A percentile compares a stretch with the other conserved stretches of the same genome.
These are phyloP conservation scores for Glaciozyma martinii DNA, from an alignment of 768 basidiomycete genomes.

Conservation along the genomic window DNA sequence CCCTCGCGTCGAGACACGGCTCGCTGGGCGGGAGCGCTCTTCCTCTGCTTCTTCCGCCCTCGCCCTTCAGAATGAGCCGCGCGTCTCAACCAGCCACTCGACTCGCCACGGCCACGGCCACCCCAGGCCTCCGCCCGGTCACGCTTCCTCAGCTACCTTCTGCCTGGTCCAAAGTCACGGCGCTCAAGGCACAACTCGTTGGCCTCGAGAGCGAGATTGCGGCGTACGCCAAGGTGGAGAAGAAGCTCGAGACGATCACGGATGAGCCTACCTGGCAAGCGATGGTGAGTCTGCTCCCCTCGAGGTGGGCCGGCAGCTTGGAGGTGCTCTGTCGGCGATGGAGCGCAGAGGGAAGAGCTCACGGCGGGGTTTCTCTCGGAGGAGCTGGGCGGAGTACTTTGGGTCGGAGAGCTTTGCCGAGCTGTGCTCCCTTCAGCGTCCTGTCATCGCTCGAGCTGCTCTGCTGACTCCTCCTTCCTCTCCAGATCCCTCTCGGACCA, in stretches of 20 bases:
- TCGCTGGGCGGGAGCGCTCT: too few species aligned
- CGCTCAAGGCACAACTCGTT: slow-evolving; percentile 6
- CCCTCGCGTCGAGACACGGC: too few species aligned
- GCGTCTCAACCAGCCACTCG: too few species aligned
- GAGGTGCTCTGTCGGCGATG: background rate
- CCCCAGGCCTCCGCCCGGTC: background rate
- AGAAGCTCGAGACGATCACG: slow-evolving; percentile 15
- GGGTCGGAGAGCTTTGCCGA: background rate
- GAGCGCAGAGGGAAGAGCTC: background rate
- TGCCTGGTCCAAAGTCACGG: background rate
- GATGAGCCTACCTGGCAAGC: slow-evolving; percentile 28
- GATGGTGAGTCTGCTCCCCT: slow-evolving; percentile 1
- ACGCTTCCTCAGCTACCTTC: background rate
- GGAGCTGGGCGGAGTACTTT: too few species aligned
- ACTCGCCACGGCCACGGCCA: too few species aligned
- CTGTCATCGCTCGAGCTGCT: too few species aligned
- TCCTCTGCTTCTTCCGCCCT: too few species aligned
- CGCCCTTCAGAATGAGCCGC: too few species aligned
- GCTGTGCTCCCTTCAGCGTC: background rate
- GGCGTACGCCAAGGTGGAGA: background rate
- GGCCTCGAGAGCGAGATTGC: background rate
- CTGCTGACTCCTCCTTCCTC: background rate
- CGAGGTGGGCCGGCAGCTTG: background rate
- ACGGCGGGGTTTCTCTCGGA: background rate
- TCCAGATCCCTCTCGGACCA: slow-evolving; percentile 26